Evolutionary conservation across 2,329 filamentous ascomycete genomes (phyloP), one percentile per base, ranked within the genome.

Genomic region (Nothopassalora personata): DNA sequence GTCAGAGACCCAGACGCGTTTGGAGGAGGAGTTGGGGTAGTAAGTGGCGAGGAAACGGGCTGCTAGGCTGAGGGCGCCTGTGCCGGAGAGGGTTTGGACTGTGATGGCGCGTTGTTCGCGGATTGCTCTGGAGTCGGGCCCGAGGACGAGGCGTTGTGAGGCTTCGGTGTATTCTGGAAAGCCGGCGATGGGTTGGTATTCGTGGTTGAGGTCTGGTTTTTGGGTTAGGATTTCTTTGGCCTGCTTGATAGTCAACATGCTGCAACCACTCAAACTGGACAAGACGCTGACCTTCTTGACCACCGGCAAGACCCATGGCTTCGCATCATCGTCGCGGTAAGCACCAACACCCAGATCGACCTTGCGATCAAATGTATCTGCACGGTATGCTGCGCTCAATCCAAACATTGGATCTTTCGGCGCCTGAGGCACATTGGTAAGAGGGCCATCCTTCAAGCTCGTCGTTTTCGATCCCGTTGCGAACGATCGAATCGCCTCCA

Each of bases 291-390:
- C 93, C 71, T 87, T 79, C 74, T 86, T 86, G 62, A 99, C 94
- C 53, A 93, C 97, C 60, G 93, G 93, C 62, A 99, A 89, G 65
- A 97, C 92, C 77, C 92, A 97, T 61, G 94, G 94, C 84, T 97
- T 96, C 77, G 93, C 94, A 79, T 90, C 83, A 82, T 97, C 91
- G 75, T 97, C 93, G 73, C 93, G 91, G 85, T 99, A 99, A 72
- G 94, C 93, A 72, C 94, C 93, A 68, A 96, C 92, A 89, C 89
- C 93, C 61, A 97, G 82, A 82, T 97, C 97, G 83, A 97, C 97
- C 86, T 97, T 99, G 81, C 96, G 86, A 64, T 86, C 80, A 77
- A 94, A 92, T 71, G 81, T 83, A 76, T 97, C 93, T 48, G 56
- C 56, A 4, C 36, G 34, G 30, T 28, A 54, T n/a, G 34, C 52